Percentiles rank a stretch among this genome's conserved stretches.
phyloP scores from a whole-genome alignment of 1,139 yeast genomes.

The Geotrichum fermentans region DNA sequence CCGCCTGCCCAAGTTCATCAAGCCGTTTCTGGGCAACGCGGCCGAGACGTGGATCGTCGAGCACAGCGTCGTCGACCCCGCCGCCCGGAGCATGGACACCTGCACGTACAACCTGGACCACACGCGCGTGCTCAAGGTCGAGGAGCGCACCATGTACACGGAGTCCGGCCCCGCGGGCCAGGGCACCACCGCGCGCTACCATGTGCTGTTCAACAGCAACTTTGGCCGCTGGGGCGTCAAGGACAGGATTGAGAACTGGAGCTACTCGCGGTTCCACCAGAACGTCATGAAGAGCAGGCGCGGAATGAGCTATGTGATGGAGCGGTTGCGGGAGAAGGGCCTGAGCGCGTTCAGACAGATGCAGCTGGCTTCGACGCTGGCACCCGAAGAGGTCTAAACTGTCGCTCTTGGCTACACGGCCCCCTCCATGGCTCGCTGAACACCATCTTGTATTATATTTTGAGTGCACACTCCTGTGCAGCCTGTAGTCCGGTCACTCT shows the following conservation, averaged over 20 bases:
- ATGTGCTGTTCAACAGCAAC: constrained; percentile 71
- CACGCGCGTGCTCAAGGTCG: constrained; percentile 69
- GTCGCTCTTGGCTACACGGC: not conserved
- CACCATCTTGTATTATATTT: too few relatives aligned
- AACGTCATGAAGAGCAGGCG: constrained; percentile 62
- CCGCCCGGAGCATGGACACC: constrained; percentile 50
- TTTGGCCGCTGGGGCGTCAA: constrained; percentile 57
- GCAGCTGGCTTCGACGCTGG: constrained; percentile 7
- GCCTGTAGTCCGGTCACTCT: not conserved
- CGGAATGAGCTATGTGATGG: constrained; percentile 79
- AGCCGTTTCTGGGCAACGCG: constrained; percentile 68
- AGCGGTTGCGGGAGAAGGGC: constrained; percentile 44
- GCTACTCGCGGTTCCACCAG: constrained; percentile 62
- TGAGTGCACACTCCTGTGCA: too few relatives aligned
- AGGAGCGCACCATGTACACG: constrained; percentile 61
- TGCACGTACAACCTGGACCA: constrained; percentile 87
- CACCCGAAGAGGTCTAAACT: not conserved
- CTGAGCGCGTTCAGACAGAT: constrained; percentile 20
- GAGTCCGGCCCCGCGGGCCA: not conserved
- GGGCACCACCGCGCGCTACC: constrained; percentile 29
- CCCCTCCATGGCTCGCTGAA: not conserved
- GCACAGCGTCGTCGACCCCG: constrained; percentile 68
- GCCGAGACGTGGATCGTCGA: constrained; percentile 84
- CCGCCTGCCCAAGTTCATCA: constrained; percentile 72
- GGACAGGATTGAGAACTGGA: constrained; percentile 78